Percentiles rank a stretch among this genome's conserved stretches.
Evolutionary conservation across 371 early-diverging fungal genomes (phyloP).

Genomic region (Mortierella sp.): DNA sequence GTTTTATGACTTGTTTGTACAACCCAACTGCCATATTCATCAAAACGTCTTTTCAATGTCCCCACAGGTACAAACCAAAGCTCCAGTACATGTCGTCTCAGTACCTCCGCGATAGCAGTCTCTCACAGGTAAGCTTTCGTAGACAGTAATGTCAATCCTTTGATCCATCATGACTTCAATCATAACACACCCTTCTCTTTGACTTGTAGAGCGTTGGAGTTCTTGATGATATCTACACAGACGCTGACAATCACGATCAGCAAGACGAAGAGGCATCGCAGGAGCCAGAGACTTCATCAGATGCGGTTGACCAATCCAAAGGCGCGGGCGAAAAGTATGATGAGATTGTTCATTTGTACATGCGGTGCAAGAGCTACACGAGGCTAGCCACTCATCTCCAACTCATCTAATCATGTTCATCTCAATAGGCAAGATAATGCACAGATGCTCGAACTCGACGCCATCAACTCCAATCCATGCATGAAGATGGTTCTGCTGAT

Average conservation of each 20-base stretch:
- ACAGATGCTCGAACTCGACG: conserved; percentile 60
- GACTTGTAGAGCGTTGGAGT: conserved; percentile 40
- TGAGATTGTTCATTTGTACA: neutral
- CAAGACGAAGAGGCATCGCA: neutral
- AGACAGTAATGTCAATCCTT: neutral
- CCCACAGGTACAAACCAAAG: conserved; percentile 23
- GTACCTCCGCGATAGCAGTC: conserved; percentile 50
- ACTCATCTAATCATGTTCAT: neutral
- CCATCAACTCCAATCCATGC: conserved; percentile 68
- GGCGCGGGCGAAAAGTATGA: conserved; percentile 17
- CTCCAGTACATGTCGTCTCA: conserved; percentile 47
- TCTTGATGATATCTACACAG: conserved; percentile 26
- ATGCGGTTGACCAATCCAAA: neutral
- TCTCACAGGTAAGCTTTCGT: conserved; percentile 40
- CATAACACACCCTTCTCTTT: neutral
- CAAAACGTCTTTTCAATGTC: too few species aligned
- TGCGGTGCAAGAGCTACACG: neutral
- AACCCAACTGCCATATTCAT: too few species aligned
- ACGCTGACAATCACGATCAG: neutral
- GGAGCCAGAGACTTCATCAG: neutral
- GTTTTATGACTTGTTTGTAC: neutral
- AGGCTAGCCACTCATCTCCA: neutral
- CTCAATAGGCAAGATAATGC: conserved; percentile 6
- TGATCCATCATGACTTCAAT: too few species aligned
- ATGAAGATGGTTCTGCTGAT: conserved; percentile 64